These are phyloP conservation scores for Entrophospora sp. DNA, from an alignment of 192 early-diverging fungal genomes.

Conservation along the genomic window DNA sequence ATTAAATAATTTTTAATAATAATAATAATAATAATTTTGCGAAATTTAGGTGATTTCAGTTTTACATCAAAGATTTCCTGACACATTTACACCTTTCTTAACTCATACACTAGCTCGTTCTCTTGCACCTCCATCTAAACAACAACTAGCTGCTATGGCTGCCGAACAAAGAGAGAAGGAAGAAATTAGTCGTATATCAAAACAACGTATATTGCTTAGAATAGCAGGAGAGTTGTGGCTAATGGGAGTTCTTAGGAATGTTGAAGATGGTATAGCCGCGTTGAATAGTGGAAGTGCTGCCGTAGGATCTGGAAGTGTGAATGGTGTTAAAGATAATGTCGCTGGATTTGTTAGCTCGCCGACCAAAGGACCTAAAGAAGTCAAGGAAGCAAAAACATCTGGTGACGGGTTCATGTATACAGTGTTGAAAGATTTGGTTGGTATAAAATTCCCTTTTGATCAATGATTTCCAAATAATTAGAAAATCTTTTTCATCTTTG, in stretches of 20 bases:
- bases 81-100: slow-evolving; percentile 64
- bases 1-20: no score
- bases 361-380: slow-evolving; percentile 25
- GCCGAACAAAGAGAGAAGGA: slow-evolving; percentile 82
- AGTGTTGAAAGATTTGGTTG: slow-evolving; percentile 44
- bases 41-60: slow-evolving; percentile 64
- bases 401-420: slow-evolving; percentile 42
- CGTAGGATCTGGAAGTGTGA: slow-evolving; percentile 28
- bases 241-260: slow-evolving; percentile 59
- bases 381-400: slow-evolving; percentile 19
- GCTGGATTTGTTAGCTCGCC: slow-evolving; percentile 34
- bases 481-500: no score
- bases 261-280: slow-evolving; percentile 50
- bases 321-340: slow-evolving; percentile 38
- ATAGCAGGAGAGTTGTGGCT: slow-evolving; percentile 78
- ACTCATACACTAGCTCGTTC: slow-evolving; percentile 54
- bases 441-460: neutral
- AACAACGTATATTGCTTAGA: slow-evolving; percentile 60
- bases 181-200: slow-evolving; percentile 57
- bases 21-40: no score
- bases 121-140: slow-evolving; percentile 51
- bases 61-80: slow-evolving; percentile 84
- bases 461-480: slow-evolving; percentile 12
- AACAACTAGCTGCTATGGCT: slow-evolving; percentile 48
- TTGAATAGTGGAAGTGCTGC: slow-evolving; percentile 30